Base-by-base conservation (phyloP, 2,329 filamentous ascomycete genomes). In the Drechmeria coniospora region DNA sequence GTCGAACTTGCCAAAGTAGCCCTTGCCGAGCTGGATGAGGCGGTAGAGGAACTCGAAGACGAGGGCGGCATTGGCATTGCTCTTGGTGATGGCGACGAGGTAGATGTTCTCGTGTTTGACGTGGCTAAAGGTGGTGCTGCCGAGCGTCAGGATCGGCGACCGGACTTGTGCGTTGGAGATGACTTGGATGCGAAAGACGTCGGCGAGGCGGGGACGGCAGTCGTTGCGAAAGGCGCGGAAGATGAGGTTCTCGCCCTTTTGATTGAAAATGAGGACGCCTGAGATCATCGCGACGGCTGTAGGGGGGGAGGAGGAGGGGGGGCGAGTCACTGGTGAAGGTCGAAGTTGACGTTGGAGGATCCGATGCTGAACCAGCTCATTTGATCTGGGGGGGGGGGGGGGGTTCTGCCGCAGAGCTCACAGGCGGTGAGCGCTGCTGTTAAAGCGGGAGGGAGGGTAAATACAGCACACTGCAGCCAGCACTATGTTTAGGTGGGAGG, bases 101-200 rank as follows among this genome's bases (percentile, higher is more conserved):
- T 95, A 98, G 50, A 98, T 94, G 54, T 98, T 98, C 53, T 98
- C 90, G 59, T 94, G 87, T 56, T 93, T 94, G 58, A 98, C 87
- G 74, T 98, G 90, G 64, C 84, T 93, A 57, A 98, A 98, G 25
- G 92, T 98, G 31, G 90, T 98, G 53, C 83, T 93, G 38, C 92
- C 90, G 32, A 98, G 74, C 4, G 90, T 98, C 44, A 98, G 67
- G 57, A 98, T 95, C 33, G 90, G 90, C 41, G 90, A 95, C 41
- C 92, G 83, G 34, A 98, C 90, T 55, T 94, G 84, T 29, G 90
- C 78, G 54, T 98, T 98, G 44, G 84, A 93, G 54, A 98, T 95
- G 60, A 98, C 87, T 53, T 98, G 90, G 55, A 98, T 98, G 56
- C 90, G 86, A 60, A 98, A 98, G 61, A 98, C 87, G 52, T 98